These are phyloP conservation scores for Striga asiatica DNA, from an alignment of 257 asterid species.

Conservation along the genomic window DNA sequence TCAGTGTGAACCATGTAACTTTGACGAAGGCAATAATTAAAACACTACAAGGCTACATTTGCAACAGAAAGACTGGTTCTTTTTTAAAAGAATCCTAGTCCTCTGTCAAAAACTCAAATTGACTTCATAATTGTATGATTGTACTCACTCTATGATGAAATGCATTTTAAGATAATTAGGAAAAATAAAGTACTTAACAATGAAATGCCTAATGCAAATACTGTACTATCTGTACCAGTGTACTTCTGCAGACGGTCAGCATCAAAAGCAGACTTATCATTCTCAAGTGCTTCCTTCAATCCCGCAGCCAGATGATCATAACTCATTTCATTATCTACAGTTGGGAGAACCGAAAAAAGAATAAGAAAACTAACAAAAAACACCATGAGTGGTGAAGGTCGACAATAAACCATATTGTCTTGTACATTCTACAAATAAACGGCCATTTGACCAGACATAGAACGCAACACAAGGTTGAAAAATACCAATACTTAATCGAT, in stretches of 20 bases:
- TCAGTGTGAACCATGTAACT: neutral
- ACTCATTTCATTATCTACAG: conserved; percentile 66
- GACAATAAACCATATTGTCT: neutral
- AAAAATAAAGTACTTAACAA: neutral
- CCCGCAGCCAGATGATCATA: conserved; percentile 91
- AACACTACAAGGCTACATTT: neutral
- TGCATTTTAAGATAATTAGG: neutral
- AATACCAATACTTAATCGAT: too few species aligned
- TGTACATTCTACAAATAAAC: neutral
- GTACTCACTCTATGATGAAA: neutral
- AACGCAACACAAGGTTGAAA: too few species aligned
- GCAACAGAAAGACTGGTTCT: too few species aligned
- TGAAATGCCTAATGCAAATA: neutral
- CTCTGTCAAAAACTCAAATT: conserved; percentile 4
- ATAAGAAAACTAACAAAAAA: neutral
- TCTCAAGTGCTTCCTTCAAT: conserved; percentile 64
- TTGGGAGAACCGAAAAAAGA: neutral
- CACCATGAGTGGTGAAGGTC: neutral
- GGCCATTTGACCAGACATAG: too few species aligned
- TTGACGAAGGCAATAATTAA: neutral
- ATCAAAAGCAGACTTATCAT: conserved; percentile 77
- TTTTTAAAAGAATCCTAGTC: neutral
- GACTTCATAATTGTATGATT: too few species aligned
- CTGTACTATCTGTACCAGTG: conserved; percentile 41
- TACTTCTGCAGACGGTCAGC: conserved; percentile 82